Percentiles rank a stretch among this genome's conserved stretches.
Evolutionary conservation across 805 yeast genomes (phyloP).

Genomic region (Saccharomycopsis capsularis): DNA sequence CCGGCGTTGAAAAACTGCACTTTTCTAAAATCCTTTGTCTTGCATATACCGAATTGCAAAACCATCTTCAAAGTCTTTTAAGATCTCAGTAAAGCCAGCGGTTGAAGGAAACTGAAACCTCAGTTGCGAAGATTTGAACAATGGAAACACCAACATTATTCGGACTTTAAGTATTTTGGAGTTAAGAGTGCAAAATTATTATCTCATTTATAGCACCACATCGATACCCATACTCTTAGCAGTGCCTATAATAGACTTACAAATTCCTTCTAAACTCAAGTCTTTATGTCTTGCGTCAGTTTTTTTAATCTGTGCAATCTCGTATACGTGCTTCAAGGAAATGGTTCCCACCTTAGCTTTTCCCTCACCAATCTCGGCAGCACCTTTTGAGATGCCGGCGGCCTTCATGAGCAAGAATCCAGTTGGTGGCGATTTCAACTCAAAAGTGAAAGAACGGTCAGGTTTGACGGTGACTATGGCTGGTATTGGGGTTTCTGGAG

Average conservation of each 20-base stretch:
- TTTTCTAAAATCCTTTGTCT: no score
- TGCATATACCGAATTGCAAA: no score
- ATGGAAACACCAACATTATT: no score
- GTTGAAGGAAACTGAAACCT: no score
- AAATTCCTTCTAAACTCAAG: slow-evolving; percentile 64
- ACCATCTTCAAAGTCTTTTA: no score
- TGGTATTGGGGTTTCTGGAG: slow-evolving; percentile 87
- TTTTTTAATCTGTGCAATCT: slow-evolving; percentile 89
- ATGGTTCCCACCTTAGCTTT: slow-evolving; percentile 50
- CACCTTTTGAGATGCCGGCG: slow-evolving; percentile 74
- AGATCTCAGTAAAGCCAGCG: no score
- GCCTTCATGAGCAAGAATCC: slow-evolving; percentile 79
- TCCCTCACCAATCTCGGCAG: slow-evolving; percentile 57
- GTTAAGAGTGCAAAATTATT: no score
- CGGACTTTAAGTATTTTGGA: no score
- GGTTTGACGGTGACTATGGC: slow-evolving; percentile 79
- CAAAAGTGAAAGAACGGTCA: slow-evolving; percentile 85
- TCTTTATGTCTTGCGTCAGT: slow-evolving; percentile 73
- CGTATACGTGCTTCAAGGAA: slow-evolving; percentile 85
- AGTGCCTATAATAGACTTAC: slow-evolving; percentile 76
- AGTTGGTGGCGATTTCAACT: slow-evolving; percentile 86
- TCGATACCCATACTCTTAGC: slow-evolving; percentile 87
- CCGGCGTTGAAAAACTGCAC: no score
- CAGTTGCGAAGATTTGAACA: no score
- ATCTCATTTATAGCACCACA: slow-evolving; percentile 58